Base-by-base conservation (phyloP, 805 yeast genomes). In the Kodamaea jinghongensis region DNA sequence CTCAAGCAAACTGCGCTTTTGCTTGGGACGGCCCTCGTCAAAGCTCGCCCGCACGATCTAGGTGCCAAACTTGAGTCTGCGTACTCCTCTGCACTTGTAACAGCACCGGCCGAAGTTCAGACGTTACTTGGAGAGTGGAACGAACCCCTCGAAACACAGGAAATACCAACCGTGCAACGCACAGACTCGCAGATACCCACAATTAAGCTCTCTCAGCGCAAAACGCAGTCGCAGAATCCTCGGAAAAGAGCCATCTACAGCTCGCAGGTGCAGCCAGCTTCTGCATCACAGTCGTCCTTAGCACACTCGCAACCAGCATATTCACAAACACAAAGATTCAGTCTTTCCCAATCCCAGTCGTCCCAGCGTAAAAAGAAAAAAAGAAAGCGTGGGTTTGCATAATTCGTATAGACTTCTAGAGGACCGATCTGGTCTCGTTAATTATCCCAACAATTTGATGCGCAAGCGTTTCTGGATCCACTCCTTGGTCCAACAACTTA, bases 331-430 rank as follows among this genome's bases (percentile, higher is more conserved):
- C 38, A 23, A 17, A 35, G 32, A 10, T 33, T 23, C 38, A 28
- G 13, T 7, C 31, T 30, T 10, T 34, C 39, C 25, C 43, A 39
- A 20, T 26, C 34, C 20, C 28, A 22, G 16, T 23, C 34, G 4
- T 45, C 48, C 13, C 48, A 40, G 39, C 41, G 40, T 41, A 62
- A 58, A 49, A 66, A 60, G 49, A 73, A 70, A 60, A 73, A 69
- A 52, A 69, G 64, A 46, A 65, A 68, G 41, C 69, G 78, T 11
- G 81, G 81, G 3, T 76, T 76, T 55, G 72, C 70, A 17, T 75
- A 52, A 31, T 17, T 32, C 8, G 26, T 27, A 20, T 32, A 20
- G 17, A 17, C 22, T 13, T 29, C 12, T 37, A 28, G 17, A 38
- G 29, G 10, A 38, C 37, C n/a, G 42, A 31, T 14, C 40, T 35